Percentiles rank a stretch among this genome's conserved stretches.
phyloP scores from a whole-genome alignment of 2,329 filamentous ascomycete species.

The Ascochyta rabiei region DNA sequence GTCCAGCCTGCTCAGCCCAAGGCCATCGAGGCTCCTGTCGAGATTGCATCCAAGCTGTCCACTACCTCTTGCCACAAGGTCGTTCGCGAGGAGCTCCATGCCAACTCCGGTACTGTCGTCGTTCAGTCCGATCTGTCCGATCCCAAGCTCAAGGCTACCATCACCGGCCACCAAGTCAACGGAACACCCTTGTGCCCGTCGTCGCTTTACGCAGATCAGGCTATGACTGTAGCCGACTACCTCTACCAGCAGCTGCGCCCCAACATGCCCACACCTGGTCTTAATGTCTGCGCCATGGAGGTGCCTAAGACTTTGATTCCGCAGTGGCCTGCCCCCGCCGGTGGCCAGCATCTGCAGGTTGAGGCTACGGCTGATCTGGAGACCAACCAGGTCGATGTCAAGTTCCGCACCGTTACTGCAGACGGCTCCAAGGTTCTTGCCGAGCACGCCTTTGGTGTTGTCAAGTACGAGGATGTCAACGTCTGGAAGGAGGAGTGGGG shows the following conservation, averaged over 20 bases:
- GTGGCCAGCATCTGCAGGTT: conserved; percentile 66
- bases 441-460: conserved; percentile 67
- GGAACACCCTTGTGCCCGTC: conserved; percentile 70
- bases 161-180: conserved; percentile 72
- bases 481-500: conserved; percentile 70
- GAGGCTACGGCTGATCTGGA: conserved; percentile 65
- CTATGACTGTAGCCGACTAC: conserved; percentile 69
- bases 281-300: conserved; percentile 71
- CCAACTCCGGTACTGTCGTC: conserved; percentile 64
- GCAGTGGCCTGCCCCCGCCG: conserved; percentile 54
- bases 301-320: conserved; percentile 73
- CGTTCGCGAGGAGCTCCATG: conserved; percentile 66
- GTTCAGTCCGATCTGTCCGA: conserved; percentile 71
- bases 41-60: conserved; percentile 61
- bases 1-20: conserved; percentile 50
- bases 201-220: conserved; percentile 68
- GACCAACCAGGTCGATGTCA: conserved; percentile 60
- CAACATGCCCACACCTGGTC: conserved; percentile 60
- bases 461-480: conserved; percentile 65
- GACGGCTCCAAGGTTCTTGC: conserved; percentile 62
- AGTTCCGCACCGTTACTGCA: conserved; percentile 63
- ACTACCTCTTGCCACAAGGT: conserved; percentile 71
- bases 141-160: conserved; percentile 65
- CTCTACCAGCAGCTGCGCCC: conserved; percentile 68
- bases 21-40: conserved; percentile 44